A percentile compares a stretch with the other conserved stretches of the same genome.
Conservation (phyloP, 768 basidiomycete genomes). For the Pisolithus orientalis region DNA sequence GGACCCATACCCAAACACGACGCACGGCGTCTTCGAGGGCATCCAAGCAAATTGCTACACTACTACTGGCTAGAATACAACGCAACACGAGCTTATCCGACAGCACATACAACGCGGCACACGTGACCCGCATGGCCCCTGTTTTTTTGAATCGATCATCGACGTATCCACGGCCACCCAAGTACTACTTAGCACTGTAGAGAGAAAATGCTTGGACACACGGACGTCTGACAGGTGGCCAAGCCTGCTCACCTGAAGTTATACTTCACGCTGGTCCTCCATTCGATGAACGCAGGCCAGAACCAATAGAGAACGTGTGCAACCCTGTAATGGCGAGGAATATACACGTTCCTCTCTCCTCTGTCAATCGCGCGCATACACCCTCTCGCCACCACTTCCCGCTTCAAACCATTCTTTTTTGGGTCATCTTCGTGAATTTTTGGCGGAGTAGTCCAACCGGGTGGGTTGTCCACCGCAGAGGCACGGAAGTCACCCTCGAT, state of each 20-base stretch:
- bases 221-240: not conserved
- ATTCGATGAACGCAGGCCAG: slow-evolving; percentile 51
- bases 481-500: slow-evolving; percentile 76
- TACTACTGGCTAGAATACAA: not conserved
- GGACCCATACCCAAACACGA: slow-evolving; percentile 91
- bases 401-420: slow-evolving; percentile 51
- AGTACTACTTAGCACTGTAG: not conserved
- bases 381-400: slow-evolving; percentile 51
- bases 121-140: not conserved
- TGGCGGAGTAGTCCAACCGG: slow-evolving; percentile 25
- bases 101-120: not conserved
- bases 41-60: not conserved
- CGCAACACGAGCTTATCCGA: not conserved
- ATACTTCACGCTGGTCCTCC: slow-evolving; percentile 58
- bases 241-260: slow-evolving; percentile 34
- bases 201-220: not conserved
- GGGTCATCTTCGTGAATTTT: slow-evolving; percentile 41
- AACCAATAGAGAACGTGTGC: slow-evolving; percentile 63
- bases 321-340: slow-evolving; percentile 41
- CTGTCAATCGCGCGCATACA: slow-evolving; percentile 58
- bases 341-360: slow-evolving; percentile 50
- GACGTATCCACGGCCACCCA: not conserved
- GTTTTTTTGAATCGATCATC: not conserved
- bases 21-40: slow-evolving; percentile 34
- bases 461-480: slow-evolving; percentile 61